Percentiles rank a stretch among this genome's conserved stretches.
Evolutionary conservation across 1,139 yeast genomes (phyloP).

Genomic region (Nakaseomyces glabratus): DNA sequence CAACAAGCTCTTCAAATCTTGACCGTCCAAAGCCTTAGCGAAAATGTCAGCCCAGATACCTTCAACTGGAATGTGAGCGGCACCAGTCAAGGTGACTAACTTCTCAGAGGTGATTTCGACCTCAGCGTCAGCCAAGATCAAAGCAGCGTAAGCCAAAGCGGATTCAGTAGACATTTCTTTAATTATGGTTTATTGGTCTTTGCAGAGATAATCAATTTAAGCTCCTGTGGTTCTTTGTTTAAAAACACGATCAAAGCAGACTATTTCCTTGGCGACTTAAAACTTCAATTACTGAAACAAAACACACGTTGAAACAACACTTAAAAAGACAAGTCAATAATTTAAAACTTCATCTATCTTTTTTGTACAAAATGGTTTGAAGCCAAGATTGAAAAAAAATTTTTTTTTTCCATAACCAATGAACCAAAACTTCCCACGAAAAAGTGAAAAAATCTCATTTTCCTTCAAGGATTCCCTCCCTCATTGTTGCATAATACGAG

Average conservation of each 20-base stretch:
- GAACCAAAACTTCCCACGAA: no score
- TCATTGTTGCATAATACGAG: no score
- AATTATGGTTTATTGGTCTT: conserved; percentile 17
- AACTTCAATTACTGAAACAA: neutral
- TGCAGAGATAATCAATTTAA: conserved; percentile 50
- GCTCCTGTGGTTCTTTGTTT: conserved; percentile 29
- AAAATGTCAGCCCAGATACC: conserved; percentile 72
- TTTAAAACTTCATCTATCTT: no score
- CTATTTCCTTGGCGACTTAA: conserved; percentile 42
- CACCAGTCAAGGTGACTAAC: conserved; percentile 57
- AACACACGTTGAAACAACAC: neutral
- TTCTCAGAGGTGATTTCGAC: conserved; percentile 71
- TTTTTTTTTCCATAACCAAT: no score
- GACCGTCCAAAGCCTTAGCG: conserved; percentile 73
- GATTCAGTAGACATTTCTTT: conserved; percentile 66
- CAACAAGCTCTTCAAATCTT: conserved; percentile 67
- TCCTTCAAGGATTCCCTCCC: no score
- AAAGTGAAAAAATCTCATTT: no score
- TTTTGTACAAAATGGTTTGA: no score
- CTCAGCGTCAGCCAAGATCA: conserved; percentile 79
- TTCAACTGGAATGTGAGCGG: conserved; percentile 65
- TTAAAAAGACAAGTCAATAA: neutral
- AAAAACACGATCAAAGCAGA: conserved; percentile 40
- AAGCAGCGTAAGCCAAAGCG: conserved; percentile 81
- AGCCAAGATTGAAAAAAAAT: no score